These are phyloP conservation scores for Peronospora belbahrii DNA, from an alignment of 352 stramenopile genomes.

Conservation along the genomic window DNA sequence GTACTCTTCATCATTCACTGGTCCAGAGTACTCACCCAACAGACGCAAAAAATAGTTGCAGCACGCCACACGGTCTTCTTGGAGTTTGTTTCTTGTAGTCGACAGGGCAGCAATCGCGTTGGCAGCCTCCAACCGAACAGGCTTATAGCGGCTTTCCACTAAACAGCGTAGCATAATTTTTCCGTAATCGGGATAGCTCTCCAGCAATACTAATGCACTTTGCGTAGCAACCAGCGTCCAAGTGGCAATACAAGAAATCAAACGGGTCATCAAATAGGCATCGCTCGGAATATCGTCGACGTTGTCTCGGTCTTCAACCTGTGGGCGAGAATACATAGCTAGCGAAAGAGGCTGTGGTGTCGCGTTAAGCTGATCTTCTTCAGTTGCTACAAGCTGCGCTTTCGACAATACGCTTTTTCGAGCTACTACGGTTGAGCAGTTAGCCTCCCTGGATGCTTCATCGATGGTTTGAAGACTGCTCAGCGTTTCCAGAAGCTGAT, in stretches of 20 bases:
- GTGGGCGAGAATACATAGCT: conserved; percentile 28
- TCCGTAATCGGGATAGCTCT: conserved; percentile 30
- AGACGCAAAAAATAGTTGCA: conserved; percentile 42
- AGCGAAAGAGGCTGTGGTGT: conserved; percentile 18
- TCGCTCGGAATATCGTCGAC: conserved; percentile 36
- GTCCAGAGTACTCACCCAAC: conserved; percentile 37
- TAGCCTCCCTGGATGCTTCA: conserved; percentile 5
- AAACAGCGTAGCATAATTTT: conserved; percentile 39
- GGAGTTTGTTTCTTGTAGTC: conserved; percentile 35
- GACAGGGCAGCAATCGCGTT: conserved; percentile 36
- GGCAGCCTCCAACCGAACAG: conserved; percentile 42
- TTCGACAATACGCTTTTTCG: conserved; percentile 1
- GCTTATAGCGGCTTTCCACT: conserved; percentile 36
- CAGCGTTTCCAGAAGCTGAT: conserved; percentile 37
- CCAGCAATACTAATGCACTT: conserved; percentile 29
- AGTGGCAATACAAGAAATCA: conserved; percentile 45
- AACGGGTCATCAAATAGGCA: conserved; percentile 48
- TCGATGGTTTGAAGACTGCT: conserved; percentile 26
- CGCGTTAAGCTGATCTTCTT: conserved; percentile 7
- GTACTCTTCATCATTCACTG: conserved; percentile 46
- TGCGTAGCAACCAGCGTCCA: conserved; percentile 24
- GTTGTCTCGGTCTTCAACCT: conserved; percentile 44
- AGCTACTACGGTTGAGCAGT: background rate
- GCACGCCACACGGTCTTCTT: conserved; percentile 39
- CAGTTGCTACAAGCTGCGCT: background rate